These are phyloP conservation scores for Chenopodium formosanum DNA, from an alignment of 148 eudicot species.

Conservation along the genomic window DNA sequence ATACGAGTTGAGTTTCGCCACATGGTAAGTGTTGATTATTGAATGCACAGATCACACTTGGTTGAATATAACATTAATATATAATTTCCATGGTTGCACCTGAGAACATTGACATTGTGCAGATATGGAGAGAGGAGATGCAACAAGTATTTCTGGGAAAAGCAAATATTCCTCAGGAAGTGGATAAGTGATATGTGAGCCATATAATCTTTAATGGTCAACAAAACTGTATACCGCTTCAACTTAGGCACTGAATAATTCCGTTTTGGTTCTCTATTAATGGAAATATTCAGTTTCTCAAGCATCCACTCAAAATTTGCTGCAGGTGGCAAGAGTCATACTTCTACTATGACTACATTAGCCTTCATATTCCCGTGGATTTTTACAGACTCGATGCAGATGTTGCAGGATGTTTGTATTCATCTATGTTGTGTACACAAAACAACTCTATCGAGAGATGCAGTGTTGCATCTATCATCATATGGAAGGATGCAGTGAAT, in stretches of 20 bases:
- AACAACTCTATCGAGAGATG: background rate
- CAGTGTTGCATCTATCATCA: background rate
- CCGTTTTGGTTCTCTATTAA: background rate
- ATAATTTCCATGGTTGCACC: background rate
- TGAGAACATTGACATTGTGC: constrained; percentile 16
- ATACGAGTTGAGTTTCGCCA: constrained; percentile 93
- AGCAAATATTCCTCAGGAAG: constrained; percentile 53
- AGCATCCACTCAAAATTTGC: background rate
- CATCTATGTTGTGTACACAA: constrained; percentile 12
- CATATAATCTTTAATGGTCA: background rate
- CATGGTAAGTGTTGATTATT: constrained; percentile 53
- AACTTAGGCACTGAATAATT: background rate
- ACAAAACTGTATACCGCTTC: background rate
- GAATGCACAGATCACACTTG: background rate
- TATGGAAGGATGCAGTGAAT: background rate
- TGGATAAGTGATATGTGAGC: constrained; percentile 44
- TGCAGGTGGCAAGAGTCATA: background rate
- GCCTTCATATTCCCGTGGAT: background rate
- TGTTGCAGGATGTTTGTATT: background rate
- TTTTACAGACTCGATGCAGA: background rate
- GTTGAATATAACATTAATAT: background rate
- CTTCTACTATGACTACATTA: background rate
- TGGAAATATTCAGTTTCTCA: background rate
- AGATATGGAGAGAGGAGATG: constrained; percentile 99
- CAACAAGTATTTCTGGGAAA: constrained; percentile 83